Percentiles rank a stretch among this genome's conserved stretches.
phyloP scores from a whole-genome alignment of 78 protist species.

The Dictyostelium purpureum region DNA sequence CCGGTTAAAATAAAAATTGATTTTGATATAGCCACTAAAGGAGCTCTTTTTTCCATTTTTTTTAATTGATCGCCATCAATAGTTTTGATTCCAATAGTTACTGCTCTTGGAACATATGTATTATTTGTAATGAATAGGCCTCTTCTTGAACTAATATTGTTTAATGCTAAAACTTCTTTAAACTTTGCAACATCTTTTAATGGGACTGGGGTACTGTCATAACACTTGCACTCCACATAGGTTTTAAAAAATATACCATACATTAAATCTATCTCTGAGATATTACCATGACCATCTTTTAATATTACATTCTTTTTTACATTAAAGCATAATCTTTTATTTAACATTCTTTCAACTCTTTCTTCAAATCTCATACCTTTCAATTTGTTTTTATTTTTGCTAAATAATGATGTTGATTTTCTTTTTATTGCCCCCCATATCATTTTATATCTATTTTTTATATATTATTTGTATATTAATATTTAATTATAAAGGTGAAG shows the following conservation, averaged over 20 bases:
- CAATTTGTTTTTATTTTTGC: not conserved
- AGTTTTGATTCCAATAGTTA: conserved; percentile 32
- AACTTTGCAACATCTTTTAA: conserved; percentile 80
- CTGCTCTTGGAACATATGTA: conserved; percentile 45
- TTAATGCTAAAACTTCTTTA: conserved; percentile 58
- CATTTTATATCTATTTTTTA: not conserved
- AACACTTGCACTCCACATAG: conserved; percentile 75
- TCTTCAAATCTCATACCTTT: conserved; percentile 46
- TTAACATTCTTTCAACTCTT: conserved; percentile 14
- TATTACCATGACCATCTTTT: conserved; percentile 28
- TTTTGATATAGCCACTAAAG: not conserved
- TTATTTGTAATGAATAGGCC: conserved; percentile 53
- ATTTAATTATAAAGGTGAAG: not conserved
- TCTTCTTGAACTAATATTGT: not conserved
- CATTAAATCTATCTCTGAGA: conserved; percentile 73
- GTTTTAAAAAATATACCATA: conserved; percentile 55
- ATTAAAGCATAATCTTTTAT: conserved; percentile 22
- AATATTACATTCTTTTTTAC: conserved; percentile 52
- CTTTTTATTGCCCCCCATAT: not conserved
- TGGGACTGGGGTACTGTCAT: conserved; percentile 36
- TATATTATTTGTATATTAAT: too few relatives aligned
- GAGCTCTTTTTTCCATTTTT: conserved; percentile 13
- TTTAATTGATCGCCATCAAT: conserved; percentile 47
- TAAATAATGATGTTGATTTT: too few relatives aligned
- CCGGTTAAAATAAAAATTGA: not conserved